A percentile compares a stretch with the other conserved stretches of the same genome.
Conservation (phyloP, 192 early-diverging fungal genomes). For the Umbelopsis ramanniana region DNA sequence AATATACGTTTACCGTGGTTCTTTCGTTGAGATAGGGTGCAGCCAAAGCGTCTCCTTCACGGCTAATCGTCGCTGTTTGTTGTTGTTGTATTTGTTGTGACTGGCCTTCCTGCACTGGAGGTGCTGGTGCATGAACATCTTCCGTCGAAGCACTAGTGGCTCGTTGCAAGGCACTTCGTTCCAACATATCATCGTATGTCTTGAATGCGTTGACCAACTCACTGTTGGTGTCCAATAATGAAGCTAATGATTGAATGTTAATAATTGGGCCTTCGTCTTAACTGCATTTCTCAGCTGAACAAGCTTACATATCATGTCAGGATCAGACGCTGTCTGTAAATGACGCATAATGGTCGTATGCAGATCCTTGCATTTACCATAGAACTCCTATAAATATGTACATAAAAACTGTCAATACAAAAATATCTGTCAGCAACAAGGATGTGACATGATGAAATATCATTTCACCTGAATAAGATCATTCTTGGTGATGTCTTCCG, state of each 20-base stretch:
- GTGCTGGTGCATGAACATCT: constrained; percentile 24
- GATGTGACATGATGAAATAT: background rate
- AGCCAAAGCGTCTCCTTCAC: background rate
- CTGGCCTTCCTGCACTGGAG: background rate
- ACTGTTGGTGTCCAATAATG: constrained; percentile 53
- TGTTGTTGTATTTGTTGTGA: constrained; percentile 1
- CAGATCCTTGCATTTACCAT: constrained; percentile 49
- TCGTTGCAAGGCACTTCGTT: constrained; percentile 44
- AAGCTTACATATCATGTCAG: constrained; percentile 49
- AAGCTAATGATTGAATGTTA: constrained; percentile 36
- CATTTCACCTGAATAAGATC: constrained; percentile 50
- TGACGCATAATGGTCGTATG: constrained; percentile 48
- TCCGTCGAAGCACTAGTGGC: constrained; percentile 47
- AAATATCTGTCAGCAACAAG: background rate
- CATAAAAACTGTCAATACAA: background rate
- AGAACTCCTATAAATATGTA: constrained; percentile 50
- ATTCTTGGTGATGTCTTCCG: constrained; percentile 59
- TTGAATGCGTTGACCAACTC: constrained; percentile 56
- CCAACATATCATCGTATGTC: constrained; percentile 61
- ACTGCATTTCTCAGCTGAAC: background rate
- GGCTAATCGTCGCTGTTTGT: background rate
- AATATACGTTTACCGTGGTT: background rate
- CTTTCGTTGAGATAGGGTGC: background rate
- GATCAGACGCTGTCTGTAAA: constrained; percentile 35
- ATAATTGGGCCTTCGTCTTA: background rate